Base-by-base conservation (phyloP, 1,284 basidiomycete genomes). In the Lignosus rhinocerotis region DNA sequence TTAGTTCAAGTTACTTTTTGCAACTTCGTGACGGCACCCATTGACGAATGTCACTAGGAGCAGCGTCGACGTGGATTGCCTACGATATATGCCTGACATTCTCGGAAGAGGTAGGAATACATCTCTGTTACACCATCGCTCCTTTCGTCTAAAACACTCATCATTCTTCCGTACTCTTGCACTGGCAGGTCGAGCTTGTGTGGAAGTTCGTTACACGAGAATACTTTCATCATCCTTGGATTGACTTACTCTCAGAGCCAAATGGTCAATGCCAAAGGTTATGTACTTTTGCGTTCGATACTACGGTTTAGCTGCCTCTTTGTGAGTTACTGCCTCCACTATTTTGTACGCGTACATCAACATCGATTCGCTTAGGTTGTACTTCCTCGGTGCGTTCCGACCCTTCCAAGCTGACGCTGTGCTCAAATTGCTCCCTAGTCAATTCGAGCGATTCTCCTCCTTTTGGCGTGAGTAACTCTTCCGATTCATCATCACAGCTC, bases 81-180 rank as follows among this genome's bases (percentile, higher is more conserved):
- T 53, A 58, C 19, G 56, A 58, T 41, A 58, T 58, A 17, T 44
- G 44, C 14, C 46, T 58, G 30, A 53, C 56, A 5, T 48, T 58
- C 17, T 38, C 51, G 12, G 32, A 53, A 10, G 56, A 58, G 46
- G 56, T 53, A n/a, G 21, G 56, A 8, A 10, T 3, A 7, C 19
- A 25, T 25, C 25, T 25, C 25, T 25, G 25, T 4, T 25, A 25
- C 25, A 25, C 25, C 25, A 25, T 25, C 25, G 25, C 25, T 25
- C 25, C 25, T 25, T 25, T 25, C 4, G 12, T 3, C 5, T 14
- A 10, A 11, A 14, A 39, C 14, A 14, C 36, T 14, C 36, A 8
- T 6, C 11, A 14, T 39, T 1, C 36, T 14, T n/a, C 1, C n/a
- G 25, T 6, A 8, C 21, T 25, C 16, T 10, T 25, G 2, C 12